A percentile compares a stretch with the other conserved stretches of the same genome.
phyloP scores from a whole-genome alignment of 2,329 filamentous ascomycete genomes.

The Colletotrichum lentis region DNA sequence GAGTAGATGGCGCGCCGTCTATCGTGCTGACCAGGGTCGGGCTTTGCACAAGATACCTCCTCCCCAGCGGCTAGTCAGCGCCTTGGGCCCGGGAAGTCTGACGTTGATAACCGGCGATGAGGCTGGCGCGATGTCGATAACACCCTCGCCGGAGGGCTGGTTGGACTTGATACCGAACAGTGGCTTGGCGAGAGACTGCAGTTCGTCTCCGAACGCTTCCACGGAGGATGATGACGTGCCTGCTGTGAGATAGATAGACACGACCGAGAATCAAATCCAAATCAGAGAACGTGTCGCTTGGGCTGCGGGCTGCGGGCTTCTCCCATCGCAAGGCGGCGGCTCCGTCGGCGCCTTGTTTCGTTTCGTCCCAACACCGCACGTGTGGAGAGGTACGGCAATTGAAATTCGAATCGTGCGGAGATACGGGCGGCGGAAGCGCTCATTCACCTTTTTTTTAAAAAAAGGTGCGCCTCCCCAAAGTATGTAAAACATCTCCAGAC shows the following conservation, averaged over 20 bases:
- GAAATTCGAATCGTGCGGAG: slow-evolving; percentile 15
- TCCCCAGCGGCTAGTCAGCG: slow-evolving; percentile 20
- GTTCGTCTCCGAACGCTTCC: slow-evolving; percentile 14
- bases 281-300: slow-evolving; percentile 5
- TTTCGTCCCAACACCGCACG: slow-evolving; percentile 34
- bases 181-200: slow-evolving; percentile 11
- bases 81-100: slow-evolving; percentile 32
- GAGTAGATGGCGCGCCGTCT: slow-evolving; percentile 18
- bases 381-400: slow-evolving; percentile 27
- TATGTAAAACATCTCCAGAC: background rate
- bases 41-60: slow-evolving; percentile 8
- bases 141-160: background rate
- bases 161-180: slow-evolving; percentile 5
- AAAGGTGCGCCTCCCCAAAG: background rate
- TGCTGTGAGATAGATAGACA: slow-evolving; percentile 18
- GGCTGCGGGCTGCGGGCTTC: slow-evolving; percentile 6
- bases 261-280: slow-evolving; percentile 11
- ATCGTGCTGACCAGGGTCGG: slow-evolving; percentile 6
- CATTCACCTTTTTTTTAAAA: slow-evolving; percentile 6
- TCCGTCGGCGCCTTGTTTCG: slow-evolving; percentile 30
- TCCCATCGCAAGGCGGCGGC: background rate
- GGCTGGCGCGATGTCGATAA: slow-evolving; percentile 19
- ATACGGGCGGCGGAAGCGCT: slow-evolving; percentile 1
- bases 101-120: slow-evolving; percentile 23
- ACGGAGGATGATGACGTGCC: slow-evolving; percentile 16